Percentiles rank a stretch among this genome's conserved stretches.
These are phyloP conservation scores for Lepidopterella palustris DNA, from an alignment of 495 filamentous ascomycete genomes.

Conservation along the genomic window DNA sequence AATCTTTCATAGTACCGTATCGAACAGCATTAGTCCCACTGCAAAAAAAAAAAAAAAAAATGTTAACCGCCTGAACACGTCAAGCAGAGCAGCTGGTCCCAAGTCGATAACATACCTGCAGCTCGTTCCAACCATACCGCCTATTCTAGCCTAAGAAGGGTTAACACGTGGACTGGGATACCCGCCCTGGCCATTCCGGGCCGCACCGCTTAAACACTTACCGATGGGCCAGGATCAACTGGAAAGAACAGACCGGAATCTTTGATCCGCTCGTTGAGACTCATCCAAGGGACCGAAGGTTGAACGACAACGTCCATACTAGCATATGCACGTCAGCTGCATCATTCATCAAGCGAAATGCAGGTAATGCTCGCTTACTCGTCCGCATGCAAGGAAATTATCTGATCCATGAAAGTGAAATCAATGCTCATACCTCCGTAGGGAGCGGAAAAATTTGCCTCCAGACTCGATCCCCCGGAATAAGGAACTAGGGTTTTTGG, in stretches of 20 bases:
- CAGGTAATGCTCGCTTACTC: conserved; percentile 42
- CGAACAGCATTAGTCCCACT: conserved; percentile 70
- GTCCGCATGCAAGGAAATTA: conserved; percentile 68
- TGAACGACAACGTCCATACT: conserved; percentile 85
- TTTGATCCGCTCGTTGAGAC: conserved; percentile 72
- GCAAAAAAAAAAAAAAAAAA: background rate
- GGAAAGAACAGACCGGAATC: conserved; percentile 81
- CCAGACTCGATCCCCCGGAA: conserved; percentile 79
- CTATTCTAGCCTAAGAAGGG: conserved; percentile 36
- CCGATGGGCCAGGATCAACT: conserved; percentile 63
- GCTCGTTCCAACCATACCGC: conserved; percentile 70
- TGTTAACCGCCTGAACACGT: background rate
- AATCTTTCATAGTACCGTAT: conserved; percentile 83
- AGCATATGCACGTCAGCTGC: conserved; percentile 12
- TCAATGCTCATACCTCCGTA: conserved; percentile 84
- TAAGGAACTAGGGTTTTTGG: conserved; percentile 52
- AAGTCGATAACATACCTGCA: conserved; percentile 40
- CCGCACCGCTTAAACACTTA: conserved; percentile 13
- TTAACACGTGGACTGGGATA: conserved; percentile 16
- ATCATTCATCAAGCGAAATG: background rate
- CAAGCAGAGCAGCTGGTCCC: background rate
- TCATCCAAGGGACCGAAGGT: conserved; percentile 86
- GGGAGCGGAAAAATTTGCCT: conserved; percentile 82
- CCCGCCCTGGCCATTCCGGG: conserved; percentile 3
- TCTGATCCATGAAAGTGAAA: conserved; percentile 78